A percentile compares a stretch with the other conserved stretches of the same genome.
Conservation (phyloP, 768 basidiomycete genomes). For the Phlebiopsis gigantea region DNA sequence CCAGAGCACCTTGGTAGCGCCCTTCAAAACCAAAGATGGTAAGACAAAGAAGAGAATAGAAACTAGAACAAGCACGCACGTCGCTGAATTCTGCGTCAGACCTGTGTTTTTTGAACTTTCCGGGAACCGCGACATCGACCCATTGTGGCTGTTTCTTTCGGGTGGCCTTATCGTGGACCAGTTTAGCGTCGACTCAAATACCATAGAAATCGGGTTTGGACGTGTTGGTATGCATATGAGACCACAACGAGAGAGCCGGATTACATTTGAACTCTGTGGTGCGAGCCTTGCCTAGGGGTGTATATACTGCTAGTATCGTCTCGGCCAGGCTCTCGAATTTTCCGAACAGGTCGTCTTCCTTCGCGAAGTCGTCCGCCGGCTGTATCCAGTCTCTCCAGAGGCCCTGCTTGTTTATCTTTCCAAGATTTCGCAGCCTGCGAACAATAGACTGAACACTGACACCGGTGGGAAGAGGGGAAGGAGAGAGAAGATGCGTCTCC, state of each 20-base stretch:
- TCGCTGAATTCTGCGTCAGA: background rate
- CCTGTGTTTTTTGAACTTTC: background rate
- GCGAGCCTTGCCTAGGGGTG: background rate
- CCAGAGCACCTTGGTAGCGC: too few relatives aligned
- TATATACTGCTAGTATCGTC: background rate
- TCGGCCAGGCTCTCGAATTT: background rate
- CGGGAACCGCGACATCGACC: background rate
- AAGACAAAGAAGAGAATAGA: background rate
- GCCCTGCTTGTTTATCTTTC: too few relatives aligned
- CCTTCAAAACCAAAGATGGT: too few relatives aligned
- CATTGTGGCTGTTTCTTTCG: too few relatives aligned
- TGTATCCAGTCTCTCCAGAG: background rate
- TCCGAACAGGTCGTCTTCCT: background rate
- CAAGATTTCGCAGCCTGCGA: background rate
- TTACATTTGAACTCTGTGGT: background rate
- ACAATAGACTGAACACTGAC: background rate
- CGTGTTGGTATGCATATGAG: background rate
- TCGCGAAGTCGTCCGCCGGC: background rate
- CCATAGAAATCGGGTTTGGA: too few relatives aligned
- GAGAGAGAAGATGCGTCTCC: too few relatives aligned
- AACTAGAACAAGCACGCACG: background rate
- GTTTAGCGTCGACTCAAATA: background rate
- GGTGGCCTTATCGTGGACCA: background rate
- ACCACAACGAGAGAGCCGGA: background rate
- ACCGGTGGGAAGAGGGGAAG: background rate